A percentile compares a stretch with the other conserved stretches of the same genome.
Evolutionary conservation across 192 early-diverging fungal genomes (phyloP).

Genomic region (Coemansia sp.): DNA sequence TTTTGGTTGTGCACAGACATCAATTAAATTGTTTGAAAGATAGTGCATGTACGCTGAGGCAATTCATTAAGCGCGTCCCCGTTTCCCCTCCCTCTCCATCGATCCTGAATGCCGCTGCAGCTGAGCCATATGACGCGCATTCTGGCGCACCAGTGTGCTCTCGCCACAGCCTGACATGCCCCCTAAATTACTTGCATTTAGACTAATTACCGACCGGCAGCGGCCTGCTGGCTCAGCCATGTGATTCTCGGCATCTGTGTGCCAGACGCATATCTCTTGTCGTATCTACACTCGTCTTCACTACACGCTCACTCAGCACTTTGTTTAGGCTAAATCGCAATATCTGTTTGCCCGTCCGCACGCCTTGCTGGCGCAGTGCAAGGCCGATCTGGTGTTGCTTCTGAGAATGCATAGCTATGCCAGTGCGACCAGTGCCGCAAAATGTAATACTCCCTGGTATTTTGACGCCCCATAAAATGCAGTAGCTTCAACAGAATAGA

Average conservation of each 20-base stretch:
- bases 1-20: background rate
- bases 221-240: background rate
- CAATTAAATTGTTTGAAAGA: background rate
- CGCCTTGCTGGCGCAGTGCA: background rate
- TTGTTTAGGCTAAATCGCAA: background rate
- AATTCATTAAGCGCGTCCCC: constrained; percentile 5
- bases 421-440: background rate
- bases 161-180: background rate
- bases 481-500: background rate
- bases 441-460: background rate
- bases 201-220: background rate
- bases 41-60: background rate
- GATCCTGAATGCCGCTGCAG: constrained; percentile 1
- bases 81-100: background rate
- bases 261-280: background rate
- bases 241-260: background rate
- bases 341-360: background rate
- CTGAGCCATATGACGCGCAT: background rate
- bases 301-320: background rate
- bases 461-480: constrained; percentile 2
- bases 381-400: background rate
- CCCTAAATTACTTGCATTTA: constrained; percentile 2
- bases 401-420: background rate
- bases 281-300: background rate
- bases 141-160: background rate